Evolutionary conservation across 768 basidiomycete species (phyloP), one percentile per base, ranked within the genome.

Genomic region (Phallus indusiatus): DNA sequence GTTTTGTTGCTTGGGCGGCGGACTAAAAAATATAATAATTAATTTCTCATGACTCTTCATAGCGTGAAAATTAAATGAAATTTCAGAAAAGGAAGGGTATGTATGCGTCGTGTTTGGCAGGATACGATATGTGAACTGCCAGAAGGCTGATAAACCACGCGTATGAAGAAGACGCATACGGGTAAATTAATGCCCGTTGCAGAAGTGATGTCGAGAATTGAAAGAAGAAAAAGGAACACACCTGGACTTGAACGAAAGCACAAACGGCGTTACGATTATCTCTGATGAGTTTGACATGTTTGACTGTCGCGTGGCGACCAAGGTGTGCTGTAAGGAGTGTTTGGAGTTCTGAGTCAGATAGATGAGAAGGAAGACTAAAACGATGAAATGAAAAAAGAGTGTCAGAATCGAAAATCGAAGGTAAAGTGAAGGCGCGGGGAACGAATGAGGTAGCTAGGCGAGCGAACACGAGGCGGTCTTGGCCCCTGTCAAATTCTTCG

Each of bases 191-290:
- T 24, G 12, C 18, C 48, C 24, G 61, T 47, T n/a, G 17, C 55
- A 34, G 24, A 59, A 21, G 62, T 54, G 52, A 48, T 59, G 55
- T 49, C 22, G 20, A 54, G 35, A 51, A n/a, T 28, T 24, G n/a
- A 51, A 49, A 22, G 18, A 14, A 34, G 49, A 20, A 33, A 54
- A 54, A 57, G 52, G 17, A 48, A 63, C 76, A 48, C 65, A 89
- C 90, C 76, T 88, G 80, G 76, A 88, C 90, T 71, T 91, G 90
- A 21, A 90, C 84, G 68, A 92, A 92, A 59, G 89, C 90, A 67
- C 89, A 91, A 49, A 86, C 81, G 14, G 87, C 85, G 42, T 86
- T 86, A 68, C 84, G 86, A 59, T 78, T 80, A 69, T 90, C 86
- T 58, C 83, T 83, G 47, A 90, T 80, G 55, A 90, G 82, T 60